Evolutionary conservation across 768 basidiomycete genomes (phyloP).

Genomic region (Artomyces pyxidatus): DNA sequence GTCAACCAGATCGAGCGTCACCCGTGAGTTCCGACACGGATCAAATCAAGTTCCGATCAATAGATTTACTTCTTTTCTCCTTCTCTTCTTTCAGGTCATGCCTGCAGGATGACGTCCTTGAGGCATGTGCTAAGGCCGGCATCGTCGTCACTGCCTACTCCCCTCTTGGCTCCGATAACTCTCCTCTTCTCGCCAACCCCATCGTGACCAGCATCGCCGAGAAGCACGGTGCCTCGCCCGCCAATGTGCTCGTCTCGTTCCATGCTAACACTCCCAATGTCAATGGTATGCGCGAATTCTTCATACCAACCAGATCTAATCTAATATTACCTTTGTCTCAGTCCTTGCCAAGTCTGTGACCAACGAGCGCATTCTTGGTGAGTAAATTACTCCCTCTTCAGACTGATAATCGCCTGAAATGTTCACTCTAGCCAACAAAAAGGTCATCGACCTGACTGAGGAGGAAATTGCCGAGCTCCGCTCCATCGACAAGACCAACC

Average conservation of each 20-base stretch:
- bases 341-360: conserved; percentile 79
- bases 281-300: conserved; percentile 30
- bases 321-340: conserved; percentile 17
- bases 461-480: conserved; percentile 55
- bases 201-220: conserved; percentile 54
- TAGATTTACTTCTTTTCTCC: background rate
- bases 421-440: conserved; percentile 40
- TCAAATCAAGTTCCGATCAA: conserved; percentile 4
- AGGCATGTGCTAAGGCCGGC: conserved; percentile 51
- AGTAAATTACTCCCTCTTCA: conserved; percentile 11
- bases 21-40: no score
- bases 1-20: conserved; percentile 78
- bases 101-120: conserved; percentile 57
- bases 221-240: conserved; percentile 48
- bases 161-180: conserved; percentile 64
- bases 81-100: conserved; percentile 36
- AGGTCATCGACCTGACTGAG: conserved; percentile 50
- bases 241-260: conserved; percentile 64
- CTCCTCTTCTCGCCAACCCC: conserved; percentile 56
- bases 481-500: conserved; percentile 48
- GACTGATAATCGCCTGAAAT: background rate
- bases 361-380: conserved; percentile 49
- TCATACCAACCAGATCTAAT: conserved; percentile 12
- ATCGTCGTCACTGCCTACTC: conserved; percentile 75
- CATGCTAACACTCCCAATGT: conserved; percentile 62